Evolutionary conservation across 2,329 filamentous ascomycete genomes (phyloP).

Genomic region (Cercospora brassicicola): DNA sequence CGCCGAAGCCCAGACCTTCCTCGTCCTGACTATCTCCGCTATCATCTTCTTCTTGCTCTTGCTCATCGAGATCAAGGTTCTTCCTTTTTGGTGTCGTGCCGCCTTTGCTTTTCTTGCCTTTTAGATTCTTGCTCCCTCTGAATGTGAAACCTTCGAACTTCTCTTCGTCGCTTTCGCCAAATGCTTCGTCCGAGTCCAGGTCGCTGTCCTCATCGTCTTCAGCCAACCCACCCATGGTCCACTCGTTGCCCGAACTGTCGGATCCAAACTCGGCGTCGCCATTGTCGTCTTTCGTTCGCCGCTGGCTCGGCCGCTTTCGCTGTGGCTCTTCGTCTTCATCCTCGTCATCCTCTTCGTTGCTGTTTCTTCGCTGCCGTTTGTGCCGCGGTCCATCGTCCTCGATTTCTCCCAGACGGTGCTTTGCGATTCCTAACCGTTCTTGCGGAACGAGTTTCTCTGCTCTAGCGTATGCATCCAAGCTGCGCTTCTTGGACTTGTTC

Average conservation of each 20-base stretch:
- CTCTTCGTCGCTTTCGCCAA: conserved; percentile 86
- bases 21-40: conserved; percentile 53
- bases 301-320: conserved; percentile 37
- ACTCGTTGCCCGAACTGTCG: conserved; percentile 83
- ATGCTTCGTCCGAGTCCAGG: conserved; percentile 75
- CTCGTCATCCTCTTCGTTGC: conserved; percentile 52
- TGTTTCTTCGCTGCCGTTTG: conserved; percentile 49
- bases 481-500: conserved; percentile 54
- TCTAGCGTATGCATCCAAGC: conserved; percentile 64
- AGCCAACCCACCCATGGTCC: conserved; percentile 69
- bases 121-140: conserved; percentile 56
- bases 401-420: conserved; percentile 60
- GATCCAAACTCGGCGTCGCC: conserved; percentile 68
- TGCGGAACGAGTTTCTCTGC: conserved; percentile 58
- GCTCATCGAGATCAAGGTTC: conserved; percentile 54
- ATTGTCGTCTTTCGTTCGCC: conserved; percentile 33
- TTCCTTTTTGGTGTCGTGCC: conserved; percentile 36
- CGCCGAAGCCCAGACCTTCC: conserved; percentile 54
- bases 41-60: conserved; percentile 43
- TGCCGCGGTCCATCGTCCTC: conserved; percentile 46
- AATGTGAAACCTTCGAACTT: conserved; percentile 75
- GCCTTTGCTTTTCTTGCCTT: conserved; percentile 53
- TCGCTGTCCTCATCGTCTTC: conserved; percentile 67
- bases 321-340: conserved; percentile 38
- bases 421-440: conserved; percentile 55